A percentile compares a stretch with the other conserved stretches of the same genome.
Conservation (phyloP, 352 stramenopile species). For the Phytophthora meadii region DNA sequence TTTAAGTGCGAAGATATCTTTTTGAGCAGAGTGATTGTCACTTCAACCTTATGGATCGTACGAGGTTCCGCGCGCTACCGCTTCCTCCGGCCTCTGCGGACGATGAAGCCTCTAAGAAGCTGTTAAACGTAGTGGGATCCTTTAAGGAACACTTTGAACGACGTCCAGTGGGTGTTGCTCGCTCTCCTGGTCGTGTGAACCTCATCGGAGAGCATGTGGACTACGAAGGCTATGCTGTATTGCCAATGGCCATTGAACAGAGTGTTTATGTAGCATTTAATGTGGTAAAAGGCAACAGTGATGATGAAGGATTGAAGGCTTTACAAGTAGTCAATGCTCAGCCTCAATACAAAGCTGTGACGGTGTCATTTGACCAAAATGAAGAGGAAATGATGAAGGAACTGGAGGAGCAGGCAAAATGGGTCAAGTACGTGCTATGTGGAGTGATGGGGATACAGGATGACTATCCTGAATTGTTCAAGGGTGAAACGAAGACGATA, state of each 20-base stretch:
- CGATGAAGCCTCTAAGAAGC: neutral
- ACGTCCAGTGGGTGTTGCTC: conserved; percentile 42
- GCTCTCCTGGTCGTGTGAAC: conserved; percentile 83
- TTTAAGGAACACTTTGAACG: conserved; percentile 46
- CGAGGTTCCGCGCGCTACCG: conserved; percentile 21
- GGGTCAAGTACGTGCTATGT: conserved; percentile 52
- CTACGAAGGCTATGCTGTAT: conserved; percentile 87
- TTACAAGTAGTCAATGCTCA: conserved; percentile 36
- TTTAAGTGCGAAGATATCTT: conserved; percentile 28
- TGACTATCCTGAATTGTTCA: conserved; percentile 17
- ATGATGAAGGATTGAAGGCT: neutral
- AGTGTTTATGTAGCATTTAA: conserved; percentile 63
- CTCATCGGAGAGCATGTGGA: conserved; percentile 91
- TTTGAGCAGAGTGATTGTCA: conserved; percentile 22
- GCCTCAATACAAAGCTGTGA: conserved; percentile 26
- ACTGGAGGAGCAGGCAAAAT: conserved; percentile 20
- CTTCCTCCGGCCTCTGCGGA: conserved; percentile 8
- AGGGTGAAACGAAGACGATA: conserved; percentile 19
- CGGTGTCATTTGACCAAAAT: conserved; percentile 10
- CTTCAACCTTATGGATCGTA: conserved; percentile 33
- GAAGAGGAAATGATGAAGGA: conserved; percentile 12
- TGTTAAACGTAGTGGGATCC: conserved; percentile 20
- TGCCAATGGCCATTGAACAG: conserved; percentile 83
- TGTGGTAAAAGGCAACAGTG: neutral
- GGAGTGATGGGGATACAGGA: conserved; percentile 37